A percentile compares a stretch with the other conserved stretches of the same genome.
These are phyloP conservation scores for Acanthamoeba castellanii DNA, from an alignment of 208 protist genomes.

Conservation along the genomic window DNA sequence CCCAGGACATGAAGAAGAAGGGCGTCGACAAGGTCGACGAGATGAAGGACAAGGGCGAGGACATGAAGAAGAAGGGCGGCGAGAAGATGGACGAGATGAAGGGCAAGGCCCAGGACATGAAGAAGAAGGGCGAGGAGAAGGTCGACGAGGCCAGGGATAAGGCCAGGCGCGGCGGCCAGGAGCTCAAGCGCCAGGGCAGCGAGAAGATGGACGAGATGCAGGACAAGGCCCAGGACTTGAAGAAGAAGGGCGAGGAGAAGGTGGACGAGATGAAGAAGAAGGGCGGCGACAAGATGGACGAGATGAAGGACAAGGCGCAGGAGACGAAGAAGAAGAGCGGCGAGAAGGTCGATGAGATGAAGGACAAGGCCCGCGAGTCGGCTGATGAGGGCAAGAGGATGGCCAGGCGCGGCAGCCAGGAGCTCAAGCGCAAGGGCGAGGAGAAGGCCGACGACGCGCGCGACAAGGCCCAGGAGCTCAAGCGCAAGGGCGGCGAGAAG, in stretches of 20 bases:
- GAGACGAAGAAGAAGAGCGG: background rate
- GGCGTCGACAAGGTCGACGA: background rate
- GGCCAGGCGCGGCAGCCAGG: background rate
- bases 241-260: background rate
- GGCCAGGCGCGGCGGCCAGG: background rate
- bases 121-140: background rate
- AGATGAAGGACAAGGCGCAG: background rate
- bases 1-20: background rate
- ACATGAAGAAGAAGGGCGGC: background rate
- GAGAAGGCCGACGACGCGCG: background rate
- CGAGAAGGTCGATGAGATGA: background rate
- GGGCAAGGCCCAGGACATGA: background rate
- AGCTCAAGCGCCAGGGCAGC: background rate
- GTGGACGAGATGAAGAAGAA: background rate
- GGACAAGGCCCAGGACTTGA: background rate
- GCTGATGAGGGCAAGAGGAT: background rate
- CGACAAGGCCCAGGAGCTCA: background rate
- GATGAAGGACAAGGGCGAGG: background rate
- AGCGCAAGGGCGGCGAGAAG: background rate
- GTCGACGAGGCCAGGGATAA: background rate
- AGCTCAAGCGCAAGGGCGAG: background rate
- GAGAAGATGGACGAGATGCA: background rate
- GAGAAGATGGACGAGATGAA: background rate
- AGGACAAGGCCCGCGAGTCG: background rate
- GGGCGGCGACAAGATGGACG: background rate